Evolutionary conservation across 2,329 filamentous ascomycete species (phyloP), one percentile per base, ranked within the genome.

Genomic region (Tolypocladium tropicale): DNA sequence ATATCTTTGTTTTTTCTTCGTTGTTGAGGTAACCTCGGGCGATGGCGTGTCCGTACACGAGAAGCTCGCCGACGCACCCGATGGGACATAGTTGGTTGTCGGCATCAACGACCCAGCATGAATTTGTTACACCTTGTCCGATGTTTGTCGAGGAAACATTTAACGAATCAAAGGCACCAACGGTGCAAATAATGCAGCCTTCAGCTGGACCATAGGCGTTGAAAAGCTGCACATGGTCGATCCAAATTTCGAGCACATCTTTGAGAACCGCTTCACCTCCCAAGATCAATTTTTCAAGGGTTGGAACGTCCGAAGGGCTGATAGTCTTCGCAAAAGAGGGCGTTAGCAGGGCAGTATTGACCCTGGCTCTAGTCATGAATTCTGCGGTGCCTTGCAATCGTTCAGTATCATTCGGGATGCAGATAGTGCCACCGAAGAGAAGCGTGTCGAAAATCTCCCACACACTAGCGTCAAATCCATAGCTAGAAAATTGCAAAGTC

Each of bases 141-240:
- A 39, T 39, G 36, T 52, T 54, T 16, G 56, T 21, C 7, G 56
- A 21, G 34, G 41, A 54, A 33, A 51, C 55, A 5, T 52, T 36
- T 6, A 32, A 11, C 3, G n/a, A 30, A 10, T 28, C 33, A 25
- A 46, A 55, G n/a, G 55, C 56, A 11, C 53, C 33, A 7, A 55
- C 11, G 2, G 53, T 50, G 39, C 52, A 54, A 48, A 54, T 51
- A 11, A 57, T 36, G 32, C 43, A 36, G 3, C 52, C 52, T 28
- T 57, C 60, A 1, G 59, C 56, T 2, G 60, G 60, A 2, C 60
- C 60, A 41, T 58, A 62, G 12, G 28, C 54, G 30, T 62, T 60
- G 36, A 60, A 12, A 3, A 62, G 34, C 3, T 41, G 52, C 33
- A 56, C 55, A 18, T 53, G 36, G 10, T 52, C 57, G 18, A 52